Base-by-base conservation (phyloP, 2,329 filamentous ascomycete genomes). In the Ophiostoma montium region DNA sequence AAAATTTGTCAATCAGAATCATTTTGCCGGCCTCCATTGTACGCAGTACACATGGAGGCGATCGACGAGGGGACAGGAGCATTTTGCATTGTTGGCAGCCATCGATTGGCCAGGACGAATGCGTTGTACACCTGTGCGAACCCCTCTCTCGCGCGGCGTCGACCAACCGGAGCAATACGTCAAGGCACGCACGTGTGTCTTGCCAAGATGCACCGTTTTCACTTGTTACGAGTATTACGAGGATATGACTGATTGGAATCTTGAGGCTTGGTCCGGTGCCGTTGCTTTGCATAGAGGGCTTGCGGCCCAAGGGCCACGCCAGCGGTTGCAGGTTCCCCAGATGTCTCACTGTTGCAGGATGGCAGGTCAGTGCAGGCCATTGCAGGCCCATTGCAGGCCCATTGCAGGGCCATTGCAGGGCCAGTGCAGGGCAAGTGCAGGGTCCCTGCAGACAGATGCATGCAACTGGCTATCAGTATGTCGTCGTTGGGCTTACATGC, bases 71-170 rank as follows among this genome's bases (percentile, higher is more conserved):
- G 39, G n/a, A 41, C 19, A 41, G 41, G 41, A 16, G 27, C 41
- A 30, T 32, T n/a, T n/a, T 43, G 42, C 27, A 32, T 44, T 44
- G 42, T 27, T 44, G 42, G 42, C 42, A 44, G 42, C 16, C 30
- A 16, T 12, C 30, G 15, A 44, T 44, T 44, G 42, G 42, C 30
- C 30, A 10, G 42, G 8, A n/a, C 16, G 27, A 30, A 44, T 44
- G 42, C 18, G 42, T 33, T 44, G 42, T 44, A 31, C 42, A 44
- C 10, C 12, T 31, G 23, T 19, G 41, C 27, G 18, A 15, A 33
- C 41, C 23, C 41, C 41, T 43, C 41, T 21, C n/a, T n/a, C n/a
- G n/a, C n/a, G n/a, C 30, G 27, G 27, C 16, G 16, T 33, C 27
- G 30, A 31, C 19, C 23, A 30, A 43, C 16, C 5, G 19, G 15